These are phyloP conservation scores for Metschnikowia proteae DNA, from an alignment of 805 yeast genomes.

Conservation along the genomic window DNA sequence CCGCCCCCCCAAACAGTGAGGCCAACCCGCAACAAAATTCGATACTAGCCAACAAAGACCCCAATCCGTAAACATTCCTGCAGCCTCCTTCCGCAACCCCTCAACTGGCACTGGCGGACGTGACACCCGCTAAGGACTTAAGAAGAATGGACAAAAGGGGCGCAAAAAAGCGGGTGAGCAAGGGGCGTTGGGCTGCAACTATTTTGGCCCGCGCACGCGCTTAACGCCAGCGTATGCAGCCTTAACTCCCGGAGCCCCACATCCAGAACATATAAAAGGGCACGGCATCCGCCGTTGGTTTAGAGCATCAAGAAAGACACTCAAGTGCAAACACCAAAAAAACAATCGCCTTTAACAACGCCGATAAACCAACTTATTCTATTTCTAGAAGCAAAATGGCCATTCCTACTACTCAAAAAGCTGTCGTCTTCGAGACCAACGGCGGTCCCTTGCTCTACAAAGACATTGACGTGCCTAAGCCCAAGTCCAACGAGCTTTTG, in stretches of 20 bases:
- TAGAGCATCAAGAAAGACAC: not conserved
- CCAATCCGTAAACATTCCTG: no score
- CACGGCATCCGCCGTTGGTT: no score
- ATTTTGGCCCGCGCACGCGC: not conserved
- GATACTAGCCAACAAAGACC: no score
- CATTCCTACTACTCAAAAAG: slow-evolving; percentile 68
- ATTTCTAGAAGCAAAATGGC: slow-evolving; percentile 8
- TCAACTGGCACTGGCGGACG: no score
- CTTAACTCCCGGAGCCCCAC: not conserved
- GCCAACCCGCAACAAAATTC: no score
- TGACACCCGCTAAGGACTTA: not conserved
- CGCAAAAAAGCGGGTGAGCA: no score
- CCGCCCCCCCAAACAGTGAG: no score
- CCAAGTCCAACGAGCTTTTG: slow-evolving; percentile 73
- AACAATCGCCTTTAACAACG: no score
- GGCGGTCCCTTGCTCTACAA: slow-evolving; percentile 59
- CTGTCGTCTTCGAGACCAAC: slow-evolving; percentile 61
- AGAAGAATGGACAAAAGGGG: not conserved
- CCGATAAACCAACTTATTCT: no score
- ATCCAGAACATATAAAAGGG: no score
- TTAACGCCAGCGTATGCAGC: not conserved
- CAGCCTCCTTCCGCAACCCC: no score
- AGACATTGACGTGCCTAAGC: slow-evolving; percentile 77
- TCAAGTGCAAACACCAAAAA: no score
- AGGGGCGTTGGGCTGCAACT: not conserved